These are phyloP conservation scores for Hymenoscyphus albidus DNA, from an alignment of 2,329 filamentous ascomycete genomes.

Conservation along the genomic window DNA sequence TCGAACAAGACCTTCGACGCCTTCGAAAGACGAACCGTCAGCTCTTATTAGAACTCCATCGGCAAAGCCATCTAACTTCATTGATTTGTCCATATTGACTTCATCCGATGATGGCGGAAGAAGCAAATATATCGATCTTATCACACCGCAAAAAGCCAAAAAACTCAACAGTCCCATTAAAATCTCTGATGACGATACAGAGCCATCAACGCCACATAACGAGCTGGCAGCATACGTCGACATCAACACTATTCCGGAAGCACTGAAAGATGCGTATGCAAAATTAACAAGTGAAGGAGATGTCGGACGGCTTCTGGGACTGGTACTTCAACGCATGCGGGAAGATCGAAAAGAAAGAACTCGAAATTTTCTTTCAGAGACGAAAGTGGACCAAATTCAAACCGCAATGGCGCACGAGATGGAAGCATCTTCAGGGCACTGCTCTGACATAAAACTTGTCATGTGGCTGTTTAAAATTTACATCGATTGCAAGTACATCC, in stretches of 20 bases:
- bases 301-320: background rate
- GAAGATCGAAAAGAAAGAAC: background rate
- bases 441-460: slow-evolving; percentile 16
- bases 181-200: slow-evolving; percentile 19
- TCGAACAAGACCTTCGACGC: background rate
- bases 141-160: slow-evolving; percentile 5
- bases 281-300: background rate
- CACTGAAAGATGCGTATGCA: background rate
- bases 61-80: background rate
- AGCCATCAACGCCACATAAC: background rate
- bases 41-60: background rate
- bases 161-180: slow-evolving; percentile 8
- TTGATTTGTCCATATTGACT: background rate
- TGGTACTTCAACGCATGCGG: background rate
- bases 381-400: background rate
- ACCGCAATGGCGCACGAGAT: background rate
- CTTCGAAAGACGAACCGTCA: background rate
- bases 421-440: background rate
- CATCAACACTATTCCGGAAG: background rate
- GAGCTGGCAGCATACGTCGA: background rate
- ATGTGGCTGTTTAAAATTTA: slow-evolving; percentile 32
- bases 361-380: slow-evolving; percentile 9
- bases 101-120: background rate
- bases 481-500: slow-evolving; percentile 30
- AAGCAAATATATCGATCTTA: background rate